Percentiles rank a stretch among this genome's conserved stretches.
These are phyloP conservation scores for Beta corolliflora DNA, from an alignment of 179 eudicot genomes.

Conservation along the genomic window DNA sequence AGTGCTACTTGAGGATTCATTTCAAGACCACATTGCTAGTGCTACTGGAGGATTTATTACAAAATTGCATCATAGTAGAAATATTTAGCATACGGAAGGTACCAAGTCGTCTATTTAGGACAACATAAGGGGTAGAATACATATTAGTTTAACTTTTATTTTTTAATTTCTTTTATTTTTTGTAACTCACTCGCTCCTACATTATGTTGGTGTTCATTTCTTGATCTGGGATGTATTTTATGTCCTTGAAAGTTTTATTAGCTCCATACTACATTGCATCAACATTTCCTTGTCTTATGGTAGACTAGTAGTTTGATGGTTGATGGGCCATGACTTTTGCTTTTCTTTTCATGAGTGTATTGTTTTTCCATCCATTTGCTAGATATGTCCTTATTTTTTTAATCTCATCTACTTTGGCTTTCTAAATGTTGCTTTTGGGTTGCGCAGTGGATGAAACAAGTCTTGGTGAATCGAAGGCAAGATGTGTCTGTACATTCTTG, in stretches of 20 bases:
- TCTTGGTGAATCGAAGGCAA: constrained; percentile 92
- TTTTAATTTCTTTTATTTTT: not conserved
- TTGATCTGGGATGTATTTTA: not conserved
- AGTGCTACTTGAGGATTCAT: not conserved
- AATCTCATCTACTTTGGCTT: not conserved
- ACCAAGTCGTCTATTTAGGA: not conserved
- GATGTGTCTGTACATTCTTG: constrained; percentile 82
- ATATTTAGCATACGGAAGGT: not conserved
- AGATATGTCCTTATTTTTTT: not conserved
- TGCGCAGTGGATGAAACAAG: constrained; percentile 74
- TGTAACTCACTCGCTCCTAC: not conserved
- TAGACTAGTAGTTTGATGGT: not conserved
- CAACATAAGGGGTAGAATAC: not conserved
- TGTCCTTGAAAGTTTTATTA: not conserved
- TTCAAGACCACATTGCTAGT: too few relatives aligned
- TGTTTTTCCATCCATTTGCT: not conserved
- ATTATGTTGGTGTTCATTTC: not conserved
- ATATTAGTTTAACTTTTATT: not conserved
- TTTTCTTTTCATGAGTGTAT: not conserved
- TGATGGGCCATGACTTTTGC: not conserved
- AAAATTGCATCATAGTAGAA: not conserved
- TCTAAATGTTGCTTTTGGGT: constrained; percentile 14
- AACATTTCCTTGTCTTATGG: not conserved
- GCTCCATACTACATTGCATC: not conserved
- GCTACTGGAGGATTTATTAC: too few relatives aligned